Conservation (phyloP, 2,329 filamentous ascomycete species). For the Talaromyces piceae region DNA sequence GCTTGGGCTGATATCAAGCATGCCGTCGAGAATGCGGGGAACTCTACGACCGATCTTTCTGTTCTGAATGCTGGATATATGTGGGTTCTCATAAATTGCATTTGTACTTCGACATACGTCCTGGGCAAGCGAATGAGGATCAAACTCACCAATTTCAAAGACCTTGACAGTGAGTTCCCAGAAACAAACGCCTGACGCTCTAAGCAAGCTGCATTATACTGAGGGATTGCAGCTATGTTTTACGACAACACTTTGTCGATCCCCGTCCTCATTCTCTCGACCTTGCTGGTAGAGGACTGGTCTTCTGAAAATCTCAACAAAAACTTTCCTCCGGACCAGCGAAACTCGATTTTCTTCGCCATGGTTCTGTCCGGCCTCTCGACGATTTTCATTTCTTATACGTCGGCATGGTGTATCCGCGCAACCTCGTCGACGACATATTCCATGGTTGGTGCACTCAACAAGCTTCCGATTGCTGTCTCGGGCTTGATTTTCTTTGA, state of each 20-base stretch:
- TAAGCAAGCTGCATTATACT: slow-evolving; percentile 22
- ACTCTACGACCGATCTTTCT: slow-evolving; percentile 67
- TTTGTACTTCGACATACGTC: slow-evolving; percentile 88
- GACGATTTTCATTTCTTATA: slow-evolving; percentile 96
- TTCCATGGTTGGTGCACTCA: slow-evolving; percentile 95
- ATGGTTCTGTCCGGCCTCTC: slow-evolving; percentile 92
- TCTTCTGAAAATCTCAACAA: slow-evolving; percentile 69
- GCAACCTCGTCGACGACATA: slow-evolving; percentile 96
- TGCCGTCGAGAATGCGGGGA: slow-evolving; percentile 60
- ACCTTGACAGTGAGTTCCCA: slow-evolving; percentile 97
- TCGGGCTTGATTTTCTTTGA: slow-evolving; percentile 92
- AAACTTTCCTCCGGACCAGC: slow-evolving; percentile 80
- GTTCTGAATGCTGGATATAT: slow-evolving; percentile 91
- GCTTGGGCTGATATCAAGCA: slow-evolving; percentile 96
- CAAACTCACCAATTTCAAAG: slow-evolving; percentile 99
- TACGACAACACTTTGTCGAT: slow-evolving; percentile 99
- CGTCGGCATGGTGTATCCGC: slow-evolving; percentile 95
- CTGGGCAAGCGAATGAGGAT: slow-evolving; percentile 96
- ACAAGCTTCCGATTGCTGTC: slow-evolving; percentile 93
- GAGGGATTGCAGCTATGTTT: slow-evolving; percentile 70
- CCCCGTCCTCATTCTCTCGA: slow-evolving; percentile 75
- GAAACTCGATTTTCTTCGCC: slow-evolving; percentile 71
- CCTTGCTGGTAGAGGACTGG: slow-evolving; percentile 86
- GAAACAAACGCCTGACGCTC: too few relatives aligned
- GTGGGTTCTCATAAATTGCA: slow-evolving; percentile 96